Conservation (phyloP, 2,329 filamentous ascomycete species). For the Blastomyces emzantsi region DNA sequence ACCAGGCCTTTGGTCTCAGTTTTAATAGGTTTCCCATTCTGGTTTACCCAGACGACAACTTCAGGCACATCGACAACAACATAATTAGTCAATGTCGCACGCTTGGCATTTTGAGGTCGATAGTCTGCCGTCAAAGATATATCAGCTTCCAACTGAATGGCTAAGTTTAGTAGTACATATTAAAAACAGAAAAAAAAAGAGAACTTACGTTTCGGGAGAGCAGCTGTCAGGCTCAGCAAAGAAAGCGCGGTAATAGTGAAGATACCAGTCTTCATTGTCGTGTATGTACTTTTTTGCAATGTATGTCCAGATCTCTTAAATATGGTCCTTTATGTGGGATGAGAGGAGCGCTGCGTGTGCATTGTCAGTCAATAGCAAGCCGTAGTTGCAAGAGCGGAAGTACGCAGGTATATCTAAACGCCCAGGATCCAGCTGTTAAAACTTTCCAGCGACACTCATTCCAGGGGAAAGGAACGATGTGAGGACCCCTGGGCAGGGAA, state of each 20-base stretch:
- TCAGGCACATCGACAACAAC: constrained; percentile 38
- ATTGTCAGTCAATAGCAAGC: background rate
- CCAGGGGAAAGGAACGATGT: background rate
- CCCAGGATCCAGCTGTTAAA: background rate
- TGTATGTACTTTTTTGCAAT: background rate
- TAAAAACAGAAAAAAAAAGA: background rate
- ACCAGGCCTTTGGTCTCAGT: constrained; percentile 33
- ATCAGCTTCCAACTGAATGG: background rate
- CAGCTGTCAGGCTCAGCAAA: constrained; percentile 35
- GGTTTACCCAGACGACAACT: constrained; percentile 52
- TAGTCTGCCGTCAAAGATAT: constrained; percentile 14
- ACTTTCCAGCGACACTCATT: background rate
- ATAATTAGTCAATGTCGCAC: constrained; percentile 30
- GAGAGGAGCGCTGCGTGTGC: constrained; percentile 7
- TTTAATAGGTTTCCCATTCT: constrained; percentile 45
- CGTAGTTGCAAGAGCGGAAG: background rate
- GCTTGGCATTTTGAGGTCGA: constrained; percentile 30
- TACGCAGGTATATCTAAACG: background rate
- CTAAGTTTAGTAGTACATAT: background rate
- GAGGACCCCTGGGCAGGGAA: background rate
- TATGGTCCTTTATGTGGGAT: background rate
- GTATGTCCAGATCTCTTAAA: background rate
- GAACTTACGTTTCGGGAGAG: constrained; percentile 34
- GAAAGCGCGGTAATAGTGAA: constrained; percentile 32
- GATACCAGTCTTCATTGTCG: constrained; percentile 39